Conservation (phyloP, 805 yeast genomes). For the Candida anglica region DNA sequence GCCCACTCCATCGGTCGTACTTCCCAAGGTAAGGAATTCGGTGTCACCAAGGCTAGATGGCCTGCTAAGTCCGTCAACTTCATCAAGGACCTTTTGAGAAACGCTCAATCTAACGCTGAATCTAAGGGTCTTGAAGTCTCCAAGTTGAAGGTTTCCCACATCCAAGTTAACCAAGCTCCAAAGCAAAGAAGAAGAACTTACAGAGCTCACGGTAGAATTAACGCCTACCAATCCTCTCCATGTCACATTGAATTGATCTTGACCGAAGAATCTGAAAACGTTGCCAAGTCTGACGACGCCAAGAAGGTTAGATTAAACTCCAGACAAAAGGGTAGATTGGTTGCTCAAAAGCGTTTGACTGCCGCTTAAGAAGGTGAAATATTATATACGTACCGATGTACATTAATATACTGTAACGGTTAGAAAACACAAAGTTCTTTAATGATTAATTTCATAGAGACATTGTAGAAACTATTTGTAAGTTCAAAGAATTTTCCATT, state of each 20-base stretch:
- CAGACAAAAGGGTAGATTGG: slow-evolving; percentile 90
- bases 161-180: slow-evolving; percentile 99
- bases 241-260: slow-evolving; percentile 97
- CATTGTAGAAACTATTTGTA: no score
- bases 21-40: slow-evolving; percentile 99
- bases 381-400: not conserved
- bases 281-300: slow-evolving; percentile 83
- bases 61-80: slow-evolving; percentile 98
- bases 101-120: slow-evolving; percentile 99
- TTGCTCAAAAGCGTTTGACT: slow-evolving; percentile 82
- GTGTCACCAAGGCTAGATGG: slow-evolving; percentile 99
- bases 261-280: slow-evolving; percentile 91
- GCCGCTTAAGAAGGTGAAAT: no score
- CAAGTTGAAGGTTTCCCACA: slow-evolving; percentile 92
- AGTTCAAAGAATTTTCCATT: no score
- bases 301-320: slow-evolving; percentile 69
- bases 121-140: slow-evolving; percentile 96
- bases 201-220: slow-evolving; percentile 99
- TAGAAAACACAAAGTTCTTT: not conserved
- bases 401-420: slow-evolving; percentile 1
- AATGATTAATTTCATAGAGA: no score
- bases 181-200: slow-evolving; percentile 99
- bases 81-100: slow-evolving; percentile 89
- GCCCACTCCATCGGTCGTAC: slow-evolving; percentile 97
- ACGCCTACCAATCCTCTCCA: slow-evolving; percentile 98